Evolutionary conservation across 2,329 filamentous ascomycete species (phyloP), one percentile per base, ranked within the genome.

Genomic region (Cordyceps militaris): DNA sequence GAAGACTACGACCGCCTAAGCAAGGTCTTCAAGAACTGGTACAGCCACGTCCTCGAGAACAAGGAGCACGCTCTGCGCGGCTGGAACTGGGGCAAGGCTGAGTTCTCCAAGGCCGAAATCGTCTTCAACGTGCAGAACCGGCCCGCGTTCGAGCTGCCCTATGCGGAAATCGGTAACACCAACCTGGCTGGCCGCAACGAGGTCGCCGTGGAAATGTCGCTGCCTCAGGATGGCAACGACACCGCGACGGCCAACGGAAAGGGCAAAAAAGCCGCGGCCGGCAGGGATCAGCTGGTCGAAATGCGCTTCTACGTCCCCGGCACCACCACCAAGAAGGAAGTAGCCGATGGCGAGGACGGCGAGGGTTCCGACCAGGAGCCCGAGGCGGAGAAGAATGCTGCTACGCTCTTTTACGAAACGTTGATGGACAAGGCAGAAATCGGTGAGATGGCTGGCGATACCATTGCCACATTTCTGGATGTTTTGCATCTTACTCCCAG

Each of bases 31-130:
- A 97, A 97, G 77, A 89, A 93, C 68, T 97, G 93, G 90, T 99
- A 97, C 75, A 94, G 91, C 75, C 88, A 94, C 67, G 91, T 86
- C 66, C 82, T 99, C 59, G 92, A 97, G 71, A 89, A 84, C 71
- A 91, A 90, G 73, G 94, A 99, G 74, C 94, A 97, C 73, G 91
- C 94, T 24, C 78, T 99, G 59, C 86, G 94, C 65, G 94, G 94
- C 58, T 99, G 94, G 94, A 99, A 99, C 72, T 99, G 94, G 95
- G 94, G 94, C 67, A 99, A 97, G 75, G 90, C 91, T 63, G 94
- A 99, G 67, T 96, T 99, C 70, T 87, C 88, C 61, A 96, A 97
- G 74, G 88, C 91, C 56, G 94, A 99, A 76, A 83, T 99, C 57
- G 84, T 89, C 30, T 99, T 99, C 79, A 97, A 92, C 71, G 94